A percentile compares a stretch with the other conserved stretches of the same genome.
Conservation (phyloP, 768 basidiomycete species). For the Agaricus blazei region DNA sequence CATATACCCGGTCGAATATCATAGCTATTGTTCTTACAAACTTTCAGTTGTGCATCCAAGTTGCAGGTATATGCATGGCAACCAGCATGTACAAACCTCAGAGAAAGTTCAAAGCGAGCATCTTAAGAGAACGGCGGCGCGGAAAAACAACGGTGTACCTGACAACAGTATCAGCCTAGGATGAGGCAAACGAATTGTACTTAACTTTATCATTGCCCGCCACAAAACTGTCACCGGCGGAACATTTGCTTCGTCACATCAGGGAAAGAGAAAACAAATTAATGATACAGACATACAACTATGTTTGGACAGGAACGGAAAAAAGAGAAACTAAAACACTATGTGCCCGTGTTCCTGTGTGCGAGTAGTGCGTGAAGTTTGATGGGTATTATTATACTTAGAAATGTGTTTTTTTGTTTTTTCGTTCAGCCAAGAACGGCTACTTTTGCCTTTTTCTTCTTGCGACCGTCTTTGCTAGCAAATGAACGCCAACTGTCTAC, state of each 20-base stretch:
- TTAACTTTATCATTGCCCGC: conserved; percentile 11
- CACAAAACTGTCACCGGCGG: neutral
- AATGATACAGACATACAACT: conserved; percentile 11
- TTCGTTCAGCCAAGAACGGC: conserved; percentile 55
- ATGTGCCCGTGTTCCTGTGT: neutral
- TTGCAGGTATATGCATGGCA: too few species aligned
- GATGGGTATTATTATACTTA: conserved; percentile 5
- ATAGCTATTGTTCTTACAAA: too few species aligned
- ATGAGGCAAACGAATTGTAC: conserved; percentile 9
- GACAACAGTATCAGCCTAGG: conserved; percentile 13
- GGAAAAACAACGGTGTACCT: conserved; percentile 3
- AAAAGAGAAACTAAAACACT: neutral
- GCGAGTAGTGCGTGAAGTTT: neutral
- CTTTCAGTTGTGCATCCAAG: too few species aligned
- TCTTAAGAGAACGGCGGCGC: neutral
- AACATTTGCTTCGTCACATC: neutral
- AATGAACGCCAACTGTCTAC: conserved; percentile 85
- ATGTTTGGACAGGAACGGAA: neutral
- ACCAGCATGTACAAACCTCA: too few species aligned
- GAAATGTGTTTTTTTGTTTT: too few species aligned
- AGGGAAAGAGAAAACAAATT: conserved; percentile 5
- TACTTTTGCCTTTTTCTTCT: conserved; percentile 79
- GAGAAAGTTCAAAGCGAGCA: neutral
- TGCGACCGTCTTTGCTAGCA: conserved; percentile 54
- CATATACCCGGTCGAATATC: too few species aligned